Evolutionary conservation across 2,329 filamentous ascomycete genomes (phyloP).

Genomic region (Ophiostoma pallidulum): DNA sequence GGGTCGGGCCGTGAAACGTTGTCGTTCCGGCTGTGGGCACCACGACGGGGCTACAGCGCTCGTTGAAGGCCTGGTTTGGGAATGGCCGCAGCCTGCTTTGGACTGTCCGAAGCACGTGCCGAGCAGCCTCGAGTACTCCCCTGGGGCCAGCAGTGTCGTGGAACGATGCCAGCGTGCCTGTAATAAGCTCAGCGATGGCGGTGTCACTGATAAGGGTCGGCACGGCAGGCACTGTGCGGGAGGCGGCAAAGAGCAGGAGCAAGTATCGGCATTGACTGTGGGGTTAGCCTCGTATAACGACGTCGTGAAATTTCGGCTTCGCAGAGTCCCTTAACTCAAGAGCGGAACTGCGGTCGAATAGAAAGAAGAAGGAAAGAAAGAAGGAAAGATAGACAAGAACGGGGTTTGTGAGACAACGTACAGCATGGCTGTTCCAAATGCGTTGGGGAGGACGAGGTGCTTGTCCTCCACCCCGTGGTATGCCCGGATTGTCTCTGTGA

Average conservation of each 20-base stretch:
- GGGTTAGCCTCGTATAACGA: neutral
- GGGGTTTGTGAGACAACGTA: slow-evolving; percentile 3
- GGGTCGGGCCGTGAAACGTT: neutral
- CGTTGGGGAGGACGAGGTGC: slow-evolving; percentile 13
- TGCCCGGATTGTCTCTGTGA: slow-evolving; percentile 12
- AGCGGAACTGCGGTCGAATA: too few relatives aligned
- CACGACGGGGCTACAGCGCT: neutral
- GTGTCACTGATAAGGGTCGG: slow-evolving; percentile 1
- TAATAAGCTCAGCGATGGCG: slow-evolving; percentile 9
- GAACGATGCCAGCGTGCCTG: slow-evolving; percentile 5
- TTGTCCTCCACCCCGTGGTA: slow-evolving; percentile 11
- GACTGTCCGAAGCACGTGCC: slow-evolving; percentile 8
- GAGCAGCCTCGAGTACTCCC: slow-evolving; percentile 10
- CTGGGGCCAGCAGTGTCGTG: slow-evolving; percentile 4
- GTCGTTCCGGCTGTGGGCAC: neutral
- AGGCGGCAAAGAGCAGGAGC: slow-evolving; percentile 14
- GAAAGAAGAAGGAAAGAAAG: neutral
- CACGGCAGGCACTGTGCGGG: slow-evolving; percentile 3
- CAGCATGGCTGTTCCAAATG: slow-evolving; percentile 12
- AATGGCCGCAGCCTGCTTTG: slow-evolving; percentile 1
- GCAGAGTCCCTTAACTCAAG: too few relatives aligned
- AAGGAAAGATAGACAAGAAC: neutral
- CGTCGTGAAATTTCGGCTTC: too few relatives aligned
- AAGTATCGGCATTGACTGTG: slow-evolving; percentile 17
- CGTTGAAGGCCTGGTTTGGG: neutral